A percentile compares a stretch with the other conserved stretches of the same genome.
Conservation (phyloP, 768 basidiomycete species). For the Thelephora ganbajun region DNA sequence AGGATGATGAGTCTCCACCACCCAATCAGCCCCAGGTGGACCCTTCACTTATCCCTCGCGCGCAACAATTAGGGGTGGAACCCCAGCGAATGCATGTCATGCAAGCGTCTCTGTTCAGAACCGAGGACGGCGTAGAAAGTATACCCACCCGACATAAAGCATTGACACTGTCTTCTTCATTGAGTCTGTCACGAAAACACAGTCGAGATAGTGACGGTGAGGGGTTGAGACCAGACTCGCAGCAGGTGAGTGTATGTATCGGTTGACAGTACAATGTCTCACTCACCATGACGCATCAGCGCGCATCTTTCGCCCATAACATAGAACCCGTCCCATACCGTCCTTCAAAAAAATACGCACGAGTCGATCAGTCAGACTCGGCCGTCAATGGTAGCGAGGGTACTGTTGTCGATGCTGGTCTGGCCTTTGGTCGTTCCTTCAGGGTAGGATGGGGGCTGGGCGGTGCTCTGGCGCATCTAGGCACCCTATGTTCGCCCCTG, state of each 20-base stretch:
- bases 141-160: constrained; percentile 21
- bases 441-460: constrained; percentile 84
- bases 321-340: constrained; percentile 52
- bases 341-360: constrained; percentile 70
- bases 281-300: constrained; percentile 26
- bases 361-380: constrained; percentile 57
- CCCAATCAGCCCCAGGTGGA: constrained; percentile 18
- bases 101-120: constrained; percentile 78
- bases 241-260: constrained; percentile 34
- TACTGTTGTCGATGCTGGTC: constrained; percentile 63
- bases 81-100: constrained; percentile 85
- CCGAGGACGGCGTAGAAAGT: constrained; percentile 59
- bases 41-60: constrained; percentile 53
- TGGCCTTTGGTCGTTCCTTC: constrained; percentile 78
- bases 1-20: constrained; percentile 5
- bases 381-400: constrained; percentile 51
- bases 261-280: too few species aligned
- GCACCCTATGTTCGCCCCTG: constrained; percentile 51
- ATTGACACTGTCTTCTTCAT: constrained; percentile 24
- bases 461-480: constrained; percentile 63
- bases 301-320: constrained; percentile 67
- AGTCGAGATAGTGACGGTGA: constrained; percentile 71
- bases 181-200: constrained; percentile 45
- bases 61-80: constrained; percentile 63
- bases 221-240: constrained; percentile 39